Percentiles rank a stretch among this genome's conserved stretches.
These are phyloP conservation scores for Ceratocystis variospora DNA, from an alignment of 2,329 filamentous ascomycete species.

Conservation along the genomic window DNA sequence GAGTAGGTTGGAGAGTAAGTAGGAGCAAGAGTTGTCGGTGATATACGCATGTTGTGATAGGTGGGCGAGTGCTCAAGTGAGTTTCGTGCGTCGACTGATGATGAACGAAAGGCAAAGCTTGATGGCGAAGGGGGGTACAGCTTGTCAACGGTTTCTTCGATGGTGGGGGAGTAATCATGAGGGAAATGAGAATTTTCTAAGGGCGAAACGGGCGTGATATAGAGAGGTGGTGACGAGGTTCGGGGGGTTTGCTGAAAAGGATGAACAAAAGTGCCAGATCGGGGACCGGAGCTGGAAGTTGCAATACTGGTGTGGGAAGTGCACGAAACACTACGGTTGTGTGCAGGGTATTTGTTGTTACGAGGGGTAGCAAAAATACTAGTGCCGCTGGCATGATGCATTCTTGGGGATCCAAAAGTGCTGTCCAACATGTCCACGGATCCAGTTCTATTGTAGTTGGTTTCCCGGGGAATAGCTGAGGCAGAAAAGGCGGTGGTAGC, in stretches of 20 bases:
- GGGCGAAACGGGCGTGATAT: background rate
- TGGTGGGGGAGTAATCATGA: constrained; percentile 43
- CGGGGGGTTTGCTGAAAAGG: constrained; percentile 52
- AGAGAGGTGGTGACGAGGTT: constrained; percentile 41
- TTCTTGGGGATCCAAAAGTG: constrained; percentile 10
- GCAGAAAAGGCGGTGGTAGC: constrained; percentile 20
- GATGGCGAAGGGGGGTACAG: constrained; percentile 19
- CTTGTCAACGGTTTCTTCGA: constrained; percentile 40
- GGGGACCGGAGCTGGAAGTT: constrained; percentile 26
- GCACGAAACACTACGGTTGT: constrained; percentile 45
- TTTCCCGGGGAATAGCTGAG: constrained; percentile 10
- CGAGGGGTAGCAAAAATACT: constrained; percentile 18
- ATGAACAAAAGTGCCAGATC: constrained; percentile 40
- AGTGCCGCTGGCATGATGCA: constrained; percentile 9
- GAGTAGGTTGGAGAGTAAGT: constrained; percentile 32
- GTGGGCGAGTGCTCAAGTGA: constrained; percentile 19
- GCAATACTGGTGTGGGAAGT: constrained; percentile 40
- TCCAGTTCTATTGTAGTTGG: constrained; percentile 10
- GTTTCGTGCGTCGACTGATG: constrained; percentile 10
- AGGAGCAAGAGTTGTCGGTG: constrained; percentile 28
- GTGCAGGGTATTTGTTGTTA: constrained; percentile 33
- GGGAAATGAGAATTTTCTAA: constrained; percentile 23
- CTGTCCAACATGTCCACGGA: constrained; percentile 6
- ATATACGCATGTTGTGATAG: constrained; percentile 26
- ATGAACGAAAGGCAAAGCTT: constrained; percentile 10